Percentiles rank a stretch among this genome's conserved stretches.
Conservation (phyloP, 345 rosid genomes). For the Aegle marmelos region DNA sequence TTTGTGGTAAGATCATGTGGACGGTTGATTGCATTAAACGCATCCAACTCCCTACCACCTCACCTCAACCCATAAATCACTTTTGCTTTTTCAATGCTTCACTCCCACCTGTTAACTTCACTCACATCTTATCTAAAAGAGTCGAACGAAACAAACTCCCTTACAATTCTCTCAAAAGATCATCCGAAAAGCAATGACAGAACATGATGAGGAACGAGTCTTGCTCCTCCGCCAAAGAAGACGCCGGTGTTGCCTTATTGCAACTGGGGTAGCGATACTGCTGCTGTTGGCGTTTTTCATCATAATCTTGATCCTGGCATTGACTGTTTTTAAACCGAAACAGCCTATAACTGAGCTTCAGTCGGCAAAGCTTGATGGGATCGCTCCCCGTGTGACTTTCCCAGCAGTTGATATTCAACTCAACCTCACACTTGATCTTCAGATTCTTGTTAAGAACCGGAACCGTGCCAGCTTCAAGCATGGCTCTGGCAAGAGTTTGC, state of each 20-base stretch:
- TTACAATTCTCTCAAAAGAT: neutral
- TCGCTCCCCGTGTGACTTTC: conserved; percentile 35
- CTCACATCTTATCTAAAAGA: neutral
- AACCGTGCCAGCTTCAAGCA: conserved; percentile 49
- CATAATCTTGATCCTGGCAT: conserved; percentile 29
- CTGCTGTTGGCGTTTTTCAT: conserved; percentile 28
- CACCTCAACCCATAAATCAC: neutral
- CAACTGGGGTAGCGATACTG: conserved; percentile 10
- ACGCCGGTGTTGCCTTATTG: conserved; percentile 19
- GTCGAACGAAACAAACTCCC: neutral
- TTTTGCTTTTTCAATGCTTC: neutral
- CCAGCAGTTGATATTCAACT: conserved; percentile 35
- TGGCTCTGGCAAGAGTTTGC: conserved; percentile 33
- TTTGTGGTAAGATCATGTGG: neutral
- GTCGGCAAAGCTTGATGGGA: conserved; percentile 40
- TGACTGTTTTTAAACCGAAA: conserved; percentile 47
- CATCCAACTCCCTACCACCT: conserved; percentile 11
- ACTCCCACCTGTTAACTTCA: neutral
- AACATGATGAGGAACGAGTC: neutral
- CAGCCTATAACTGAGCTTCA: conserved; percentile 26
- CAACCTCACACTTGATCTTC: conserved; percentile 43
- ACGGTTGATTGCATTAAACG: conserved; percentile 6
- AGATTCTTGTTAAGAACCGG: conserved; percentile 34
- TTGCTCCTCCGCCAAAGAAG: neutral
- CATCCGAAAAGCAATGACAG: neutral